phyloP scores from a whole-genome alignment of 202 grass and related monocot species.

The Schoenoplectus triqueter region DNA sequence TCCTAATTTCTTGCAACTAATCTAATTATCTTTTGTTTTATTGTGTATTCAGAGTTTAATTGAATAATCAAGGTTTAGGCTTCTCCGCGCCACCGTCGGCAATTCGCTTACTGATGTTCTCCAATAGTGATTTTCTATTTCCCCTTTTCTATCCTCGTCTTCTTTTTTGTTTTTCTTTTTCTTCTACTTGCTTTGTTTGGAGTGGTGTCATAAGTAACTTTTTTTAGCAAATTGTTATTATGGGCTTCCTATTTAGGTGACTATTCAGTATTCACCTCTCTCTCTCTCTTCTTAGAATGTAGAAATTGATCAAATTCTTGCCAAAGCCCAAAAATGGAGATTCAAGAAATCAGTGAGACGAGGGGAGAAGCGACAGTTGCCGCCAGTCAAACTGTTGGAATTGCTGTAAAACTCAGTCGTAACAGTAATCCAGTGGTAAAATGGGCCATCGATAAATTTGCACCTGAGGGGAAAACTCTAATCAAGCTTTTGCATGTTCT shows the following conservation, averaged over 20 bases:
- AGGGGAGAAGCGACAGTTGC: conserved; percentile 40
- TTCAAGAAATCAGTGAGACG: conserved; percentile 52
- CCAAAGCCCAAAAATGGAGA: conserved; percentile 53
- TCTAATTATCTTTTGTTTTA: neutral
- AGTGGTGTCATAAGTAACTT: neutral
- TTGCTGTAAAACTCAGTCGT: conserved; percentile 63
- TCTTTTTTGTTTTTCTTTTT: neutral
- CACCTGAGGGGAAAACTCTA: conserved; percentile 54
- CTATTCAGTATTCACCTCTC: neutral
- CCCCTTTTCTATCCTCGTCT: neutral
- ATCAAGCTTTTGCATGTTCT: conserved; percentile 76
- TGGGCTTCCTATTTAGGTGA: conserved; percentile 9
- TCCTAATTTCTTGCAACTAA: neutral
- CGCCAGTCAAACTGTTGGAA: conserved; percentile 49
- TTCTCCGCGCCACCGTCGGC: neutral
- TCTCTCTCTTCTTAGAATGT: conserved; percentile 10
- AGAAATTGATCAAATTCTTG: conserved; percentile 28
- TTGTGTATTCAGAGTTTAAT: neutral
- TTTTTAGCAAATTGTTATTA: conserved; percentile 23
- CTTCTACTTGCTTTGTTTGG: conserved; percentile 4
- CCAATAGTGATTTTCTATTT: neutral
- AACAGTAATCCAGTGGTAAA: conserved; percentile 67
- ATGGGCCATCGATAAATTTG: conserved; percentile 93
- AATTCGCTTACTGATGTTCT: neutral
- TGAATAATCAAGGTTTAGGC: neutral